A percentile compares a stretch with the other conserved stretches of the same genome.
Evolutionary conservation across 129 eudicot genomes (phyloP).

Genomic region (Ambrosia artemisiifolia): DNA sequence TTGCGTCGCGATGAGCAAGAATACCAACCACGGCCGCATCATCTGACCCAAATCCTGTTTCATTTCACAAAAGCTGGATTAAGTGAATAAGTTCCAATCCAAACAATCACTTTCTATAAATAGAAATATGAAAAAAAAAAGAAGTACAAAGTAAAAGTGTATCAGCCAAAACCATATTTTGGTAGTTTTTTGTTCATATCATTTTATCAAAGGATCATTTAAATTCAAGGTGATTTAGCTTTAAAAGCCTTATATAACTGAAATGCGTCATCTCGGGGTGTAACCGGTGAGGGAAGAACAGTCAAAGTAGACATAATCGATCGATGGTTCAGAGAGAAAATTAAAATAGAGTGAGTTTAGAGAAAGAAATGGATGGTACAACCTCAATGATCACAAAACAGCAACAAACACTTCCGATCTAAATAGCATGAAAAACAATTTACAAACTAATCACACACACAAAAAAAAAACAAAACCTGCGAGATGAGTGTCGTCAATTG

Average conservation of each 20-base stretch:
- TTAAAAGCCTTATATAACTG: constrained; percentile 45
- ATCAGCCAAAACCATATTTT: too few species aligned
- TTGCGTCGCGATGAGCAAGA: constrained; percentile 50
- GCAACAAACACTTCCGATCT: too few species aligned
- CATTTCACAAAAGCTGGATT: background rate
- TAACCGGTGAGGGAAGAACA: constrained; percentile 30
- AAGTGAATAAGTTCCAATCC: background rate
- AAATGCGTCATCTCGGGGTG: constrained; percentile 47
- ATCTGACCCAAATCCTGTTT: constrained; percentile 50
- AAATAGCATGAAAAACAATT: too few species aligned
- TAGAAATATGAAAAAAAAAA: too few species aligned
- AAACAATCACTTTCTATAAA: too few species aligned
- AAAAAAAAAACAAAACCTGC: too few species aligned
- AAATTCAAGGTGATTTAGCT: constrained; percentile 32
- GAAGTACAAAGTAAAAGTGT: too few species aligned
- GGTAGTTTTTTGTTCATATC: too few species aligned
- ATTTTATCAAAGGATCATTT: too few species aligned
- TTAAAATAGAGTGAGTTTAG: constrained; percentile 3
- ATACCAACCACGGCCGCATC: constrained; percentile 38
- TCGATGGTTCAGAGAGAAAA: background rate
- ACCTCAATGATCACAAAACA: too few species aligned
- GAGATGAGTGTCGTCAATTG: too few species aligned
- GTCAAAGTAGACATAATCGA: constrained; percentile 35
- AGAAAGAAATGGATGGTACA: background rate
- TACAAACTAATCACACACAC: too few species aligned